Evolutionary conservation across 2,329 filamentous ascomycete genomes (phyloP).

Genomic region (Exserohilum turcica): DNA sequence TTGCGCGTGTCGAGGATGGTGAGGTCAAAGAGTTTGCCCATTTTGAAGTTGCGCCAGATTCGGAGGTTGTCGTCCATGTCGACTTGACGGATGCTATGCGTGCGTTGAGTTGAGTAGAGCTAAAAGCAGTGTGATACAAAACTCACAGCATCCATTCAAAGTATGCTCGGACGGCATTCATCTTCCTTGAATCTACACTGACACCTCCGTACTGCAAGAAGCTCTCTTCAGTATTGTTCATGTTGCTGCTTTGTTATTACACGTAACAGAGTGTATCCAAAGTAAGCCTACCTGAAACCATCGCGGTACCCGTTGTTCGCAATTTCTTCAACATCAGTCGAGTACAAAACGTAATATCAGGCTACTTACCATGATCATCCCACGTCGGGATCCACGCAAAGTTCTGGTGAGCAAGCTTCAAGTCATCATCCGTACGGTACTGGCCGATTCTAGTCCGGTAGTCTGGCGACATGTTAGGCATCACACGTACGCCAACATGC

Average conservation of each 20-base stretch:
- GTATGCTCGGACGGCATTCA: conserved; percentile 53
- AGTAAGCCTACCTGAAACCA: conserved; percentile 29
- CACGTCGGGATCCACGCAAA: conserved; percentile 53
- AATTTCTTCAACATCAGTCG: conserved; percentile 38
- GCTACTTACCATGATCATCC: conserved; percentile 47
- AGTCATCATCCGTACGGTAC: conserved; percentile 50
- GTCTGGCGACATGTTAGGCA: conserved; percentile 26
- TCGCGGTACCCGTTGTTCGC: conserved; percentile 52
- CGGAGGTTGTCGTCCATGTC: conserved; percentile 53
- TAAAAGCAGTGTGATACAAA: conserved; percentile 21
- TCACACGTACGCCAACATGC: neutral
- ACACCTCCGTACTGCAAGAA: conserved; percentile 50
- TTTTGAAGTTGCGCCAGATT: conserved; percentile 49
- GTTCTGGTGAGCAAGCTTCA: conserved; percentile 47
- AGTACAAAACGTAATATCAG: neutral
- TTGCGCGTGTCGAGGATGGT: conserved; percentile 52
- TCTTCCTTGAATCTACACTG: conserved; percentile 52
- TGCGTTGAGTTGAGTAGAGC: conserved; percentile 52
- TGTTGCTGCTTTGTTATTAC: conserved; percentile 20
- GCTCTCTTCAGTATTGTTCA: conserved; percentile 53
- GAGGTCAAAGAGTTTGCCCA: conserved; percentile 49
- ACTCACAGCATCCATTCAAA: conserved; percentile 53
- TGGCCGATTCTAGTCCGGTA: conserved; percentile 50
- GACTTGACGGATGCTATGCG: conserved; percentile 48
- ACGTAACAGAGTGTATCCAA: no score